These are phyloP conservation scores for Perilla frutescens DNA, from an alignment of 257 asterid species.

Conservation along the genomic window DNA sequence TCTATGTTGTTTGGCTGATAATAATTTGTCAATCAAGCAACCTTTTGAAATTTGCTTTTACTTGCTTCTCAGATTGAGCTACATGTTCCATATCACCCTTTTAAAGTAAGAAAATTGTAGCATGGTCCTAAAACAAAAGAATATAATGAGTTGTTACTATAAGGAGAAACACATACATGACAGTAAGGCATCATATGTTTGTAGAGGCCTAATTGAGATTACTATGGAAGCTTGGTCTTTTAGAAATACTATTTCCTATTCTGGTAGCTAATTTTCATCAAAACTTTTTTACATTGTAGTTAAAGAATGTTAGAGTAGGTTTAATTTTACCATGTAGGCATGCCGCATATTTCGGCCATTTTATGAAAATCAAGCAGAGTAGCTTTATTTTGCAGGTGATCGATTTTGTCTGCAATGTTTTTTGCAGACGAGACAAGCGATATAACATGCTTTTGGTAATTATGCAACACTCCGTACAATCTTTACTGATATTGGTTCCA, in stretches of 20 bases:
- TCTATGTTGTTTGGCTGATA: not conserved
- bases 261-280: constrained; percentile 56
- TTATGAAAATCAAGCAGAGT: constrained; percentile 23
- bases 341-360: constrained; percentile 23
- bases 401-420: constrained; percentile 69
- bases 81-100: constrained; percentile 13
- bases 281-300: not conserved
- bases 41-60: constrained; percentile 10
- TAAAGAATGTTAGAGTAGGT: constrained; percentile 5
- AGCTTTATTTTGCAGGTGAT: constrained; percentile 67
- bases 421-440: constrained; percentile 77
- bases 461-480: constrained; percentile 23
- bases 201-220: constrained; percentile 84
- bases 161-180: no score
- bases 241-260: constrained; percentile 76
- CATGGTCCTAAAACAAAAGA: not conserved
- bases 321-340: constrained; percentile 24
- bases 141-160: constrained; percentile 16
- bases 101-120: not conserved
- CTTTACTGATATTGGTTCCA: no score
- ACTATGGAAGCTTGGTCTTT: constrained; percentile 83
- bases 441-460: constrained; percentile 87
- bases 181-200: no score
- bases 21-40: not conserved
- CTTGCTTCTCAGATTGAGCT: constrained; percentile 25